Evolutionary conservation across 768 basidiomycete genomes (phyloP).

Genomic region (Tricholomella constricta): DNA sequence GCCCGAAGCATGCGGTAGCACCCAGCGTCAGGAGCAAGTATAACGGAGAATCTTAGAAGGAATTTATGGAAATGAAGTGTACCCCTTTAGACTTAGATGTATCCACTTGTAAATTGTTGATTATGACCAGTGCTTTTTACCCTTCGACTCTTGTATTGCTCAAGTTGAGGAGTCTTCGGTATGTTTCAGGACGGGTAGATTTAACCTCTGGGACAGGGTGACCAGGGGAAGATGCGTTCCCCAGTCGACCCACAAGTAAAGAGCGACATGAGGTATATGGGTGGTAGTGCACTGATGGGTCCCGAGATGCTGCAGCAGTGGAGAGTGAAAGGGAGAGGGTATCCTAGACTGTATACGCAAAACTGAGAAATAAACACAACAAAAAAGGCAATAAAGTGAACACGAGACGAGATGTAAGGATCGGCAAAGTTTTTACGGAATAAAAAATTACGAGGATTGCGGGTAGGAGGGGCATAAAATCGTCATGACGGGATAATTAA

Average conservation of each 20-base stretch:
- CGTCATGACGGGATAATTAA: conserved; percentile 10
- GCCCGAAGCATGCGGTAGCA: conserved; percentile 51
- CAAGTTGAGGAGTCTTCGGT: no score
- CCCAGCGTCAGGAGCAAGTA: conserved; percentile 53
- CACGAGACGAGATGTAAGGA: conserved; percentile 12
- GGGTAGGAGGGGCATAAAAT: conserved; percentile 13
- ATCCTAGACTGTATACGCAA: conserved; percentile 20
- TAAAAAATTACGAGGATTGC: conserved; percentile 18
- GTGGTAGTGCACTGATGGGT: conserved; percentile 11
- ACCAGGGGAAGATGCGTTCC: neutral
- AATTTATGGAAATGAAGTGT: neutral
- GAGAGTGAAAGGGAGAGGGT: conserved; percentile 15
- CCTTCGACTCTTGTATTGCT: neutral
- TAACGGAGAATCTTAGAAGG: conserved; percentile 4
- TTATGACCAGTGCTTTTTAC: neutral
- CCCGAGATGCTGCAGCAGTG: conserved; percentile 16
- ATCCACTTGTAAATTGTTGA: neutral
- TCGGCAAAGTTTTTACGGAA: conserved; percentile 1
- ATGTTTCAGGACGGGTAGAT: conserved; percentile 1
- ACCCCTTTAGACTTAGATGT: neutral
- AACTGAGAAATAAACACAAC: conserved; percentile 26
- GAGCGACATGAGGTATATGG: conserved; percentile 10
- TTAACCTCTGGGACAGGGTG: neutral
- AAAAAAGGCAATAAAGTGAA: conserved; percentile 31
- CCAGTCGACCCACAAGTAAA: neutral